Evolutionary conservation across 441 rosid genomes (phyloP).

Genomic region (Hura crepitans): DNA sequence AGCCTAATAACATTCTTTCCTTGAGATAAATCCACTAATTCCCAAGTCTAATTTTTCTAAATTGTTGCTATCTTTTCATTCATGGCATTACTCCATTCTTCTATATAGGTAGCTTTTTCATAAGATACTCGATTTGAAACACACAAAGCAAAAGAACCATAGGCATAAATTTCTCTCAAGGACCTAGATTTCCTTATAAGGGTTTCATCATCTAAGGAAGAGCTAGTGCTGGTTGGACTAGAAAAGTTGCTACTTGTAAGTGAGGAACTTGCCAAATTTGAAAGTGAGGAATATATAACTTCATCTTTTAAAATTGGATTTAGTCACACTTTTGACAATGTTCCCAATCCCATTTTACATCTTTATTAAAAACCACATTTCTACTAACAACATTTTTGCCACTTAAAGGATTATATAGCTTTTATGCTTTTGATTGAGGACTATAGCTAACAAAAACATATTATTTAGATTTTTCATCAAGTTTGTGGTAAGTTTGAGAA

Average conservation of each 20-base stretch:
- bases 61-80: neutral
- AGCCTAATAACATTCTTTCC: neutral
- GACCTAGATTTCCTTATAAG: neutral
- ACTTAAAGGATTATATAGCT: neutral
- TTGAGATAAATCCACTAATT: neutral
- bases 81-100: neutral
- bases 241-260: neutral
- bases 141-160: neutral
- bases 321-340: too few relatives aligned
- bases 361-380: neutral
- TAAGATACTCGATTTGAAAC: neutral
- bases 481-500: neutral
- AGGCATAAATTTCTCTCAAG: neutral
- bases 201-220: neutral
- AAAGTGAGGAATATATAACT: too few relatives aligned
- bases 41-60: neutral
- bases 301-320: neutral
- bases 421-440: neutral
- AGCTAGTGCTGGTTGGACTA: neutral
- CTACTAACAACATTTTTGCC: neutral
- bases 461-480: neutral
- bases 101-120: neutral
- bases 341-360: too few relatives aligned
- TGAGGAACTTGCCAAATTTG: neutral
- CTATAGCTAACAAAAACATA: neutral